Percentiles rank a stretch among this genome's conserved stretches.
These are phyloP conservation scores for Neospora caninum DNA, from an alignment of 169 alveolate species.

Conservation along the genomic window DNA sequence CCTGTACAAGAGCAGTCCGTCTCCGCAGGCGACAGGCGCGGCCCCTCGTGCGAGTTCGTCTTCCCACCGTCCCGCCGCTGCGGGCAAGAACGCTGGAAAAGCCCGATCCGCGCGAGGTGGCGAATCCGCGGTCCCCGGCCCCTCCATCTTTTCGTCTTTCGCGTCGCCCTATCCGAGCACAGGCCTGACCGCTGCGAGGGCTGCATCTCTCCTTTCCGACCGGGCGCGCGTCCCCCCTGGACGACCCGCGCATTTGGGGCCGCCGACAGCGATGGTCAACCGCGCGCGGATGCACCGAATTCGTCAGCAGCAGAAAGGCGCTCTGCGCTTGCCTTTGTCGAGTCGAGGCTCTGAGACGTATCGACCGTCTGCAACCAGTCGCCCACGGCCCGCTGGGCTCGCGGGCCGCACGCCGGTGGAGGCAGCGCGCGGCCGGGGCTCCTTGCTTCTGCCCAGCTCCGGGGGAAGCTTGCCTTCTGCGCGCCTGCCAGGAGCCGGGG, in stretches of 20 bases:
- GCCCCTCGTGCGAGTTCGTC: too few species aligned
- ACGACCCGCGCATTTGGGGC: neutral
- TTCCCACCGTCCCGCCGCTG: too few species aligned
- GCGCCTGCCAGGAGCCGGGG: neutral
- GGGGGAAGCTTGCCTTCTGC: neutral
- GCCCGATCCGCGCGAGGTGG: too few species aligned
- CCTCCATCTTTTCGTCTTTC: too few species aligned
- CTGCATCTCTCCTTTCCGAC: too few species aligned
- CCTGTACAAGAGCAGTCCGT: too few species aligned
- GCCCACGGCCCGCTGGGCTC: neutral
- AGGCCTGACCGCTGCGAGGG: too few species aligned
- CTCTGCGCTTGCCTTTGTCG: neutral
- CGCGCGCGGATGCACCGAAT: neutral
- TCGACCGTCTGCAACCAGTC: neutral
- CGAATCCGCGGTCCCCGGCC: too few species aligned
- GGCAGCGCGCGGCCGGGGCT: neutral
- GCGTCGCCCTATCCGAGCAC: too few species aligned
- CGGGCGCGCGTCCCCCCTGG: neutral
- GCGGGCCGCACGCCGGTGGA: neutral
- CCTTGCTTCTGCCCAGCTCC: neutral
- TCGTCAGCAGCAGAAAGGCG: neutral
- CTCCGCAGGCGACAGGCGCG: too few species aligned
- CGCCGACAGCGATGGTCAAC: neutral
- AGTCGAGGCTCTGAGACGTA: neutral
- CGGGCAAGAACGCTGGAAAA: too few species aligned